A percentile compares a stretch with the other conserved stretches of the same genome.
Evolutionary conservation across 2,329 filamentous ascomycete species (phyloP).

Genomic region (Leptographium procerum): DNA sequence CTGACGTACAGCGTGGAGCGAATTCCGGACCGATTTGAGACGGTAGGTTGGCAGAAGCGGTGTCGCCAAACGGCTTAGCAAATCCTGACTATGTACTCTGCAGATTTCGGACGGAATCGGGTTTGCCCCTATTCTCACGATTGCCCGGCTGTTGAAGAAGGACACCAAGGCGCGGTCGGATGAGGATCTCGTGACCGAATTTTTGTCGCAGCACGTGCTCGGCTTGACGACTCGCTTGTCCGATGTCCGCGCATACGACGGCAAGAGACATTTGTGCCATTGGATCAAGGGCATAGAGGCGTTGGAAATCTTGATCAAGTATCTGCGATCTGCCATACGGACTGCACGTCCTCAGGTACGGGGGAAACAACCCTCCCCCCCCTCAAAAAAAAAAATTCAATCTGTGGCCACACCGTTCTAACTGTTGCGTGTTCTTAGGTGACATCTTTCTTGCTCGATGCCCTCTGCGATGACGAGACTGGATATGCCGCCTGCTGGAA

Average conservation of each 20-base stretch:
- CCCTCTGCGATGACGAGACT: slow-evolving; percentile 54
- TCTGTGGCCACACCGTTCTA: slow-evolving; percentile 15
- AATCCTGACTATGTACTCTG: not conserved
- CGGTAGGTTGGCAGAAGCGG: not conserved
- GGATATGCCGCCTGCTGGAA: slow-evolving; percentile 10
- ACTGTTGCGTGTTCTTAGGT: slow-evolving; percentile 49
- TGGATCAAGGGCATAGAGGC: slow-evolving; percentile 46
- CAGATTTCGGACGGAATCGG: slow-evolving; percentile 3
- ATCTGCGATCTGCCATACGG: slow-evolving; percentile 62
- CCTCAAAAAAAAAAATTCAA: too few relatives aligned
- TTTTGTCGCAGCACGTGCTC: slow-evolving; percentile 73
- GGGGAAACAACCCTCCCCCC: too few relatives aligned
- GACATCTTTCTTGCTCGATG: slow-evolving; percentile 81
- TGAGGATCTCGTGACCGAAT: slow-evolving; percentile 46
- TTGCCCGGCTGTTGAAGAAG: slow-evolving; percentile 18
- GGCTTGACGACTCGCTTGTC: slow-evolving; percentile 79
- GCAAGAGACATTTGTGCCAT: slow-evolving; percentile 12
- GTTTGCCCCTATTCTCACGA: slow-evolving; percentile 9
- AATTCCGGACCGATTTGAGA: slow-evolving; percentile 5
- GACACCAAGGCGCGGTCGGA: not conserved
- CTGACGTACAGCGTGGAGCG: slow-evolving; percentile 4
- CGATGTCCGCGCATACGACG: slow-evolving; percentile 34
- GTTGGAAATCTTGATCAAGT: slow-evolving; percentile 75
- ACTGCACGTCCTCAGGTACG: slow-evolving; percentile 73
- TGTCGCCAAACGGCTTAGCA: not conserved